Evolutionary conservation across 1,139 yeast genomes (phyloP).

Genomic region (Lizanozyma gosingica): DNA sequence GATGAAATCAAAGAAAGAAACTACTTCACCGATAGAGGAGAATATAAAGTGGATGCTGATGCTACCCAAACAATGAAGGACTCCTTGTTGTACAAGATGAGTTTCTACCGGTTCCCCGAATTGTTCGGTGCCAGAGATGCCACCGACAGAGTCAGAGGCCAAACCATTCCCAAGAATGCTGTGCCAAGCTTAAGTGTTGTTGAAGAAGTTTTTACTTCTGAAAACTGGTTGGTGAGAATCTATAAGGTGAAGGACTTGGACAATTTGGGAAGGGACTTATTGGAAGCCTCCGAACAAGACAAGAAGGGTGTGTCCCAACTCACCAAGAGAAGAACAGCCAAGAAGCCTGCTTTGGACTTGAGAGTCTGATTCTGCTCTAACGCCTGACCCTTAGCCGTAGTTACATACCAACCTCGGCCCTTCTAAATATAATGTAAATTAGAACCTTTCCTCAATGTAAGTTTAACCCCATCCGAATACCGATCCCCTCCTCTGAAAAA

Average conservation of each 20-base stretch:
- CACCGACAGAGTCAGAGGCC: slow-evolving; percentile 82
- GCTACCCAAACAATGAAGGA: slow-evolving; percentile 84
- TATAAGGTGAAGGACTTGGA: slow-evolving; percentile 90
- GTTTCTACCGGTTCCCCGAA: slow-evolving; percentile 79
- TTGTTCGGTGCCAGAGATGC: slow-evolving; percentile 62
- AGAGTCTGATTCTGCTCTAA: too few relatives aligned
- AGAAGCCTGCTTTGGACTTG: slow-evolving; percentile 23
- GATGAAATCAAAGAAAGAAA: slow-evolving; percentile 85
- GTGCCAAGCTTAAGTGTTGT: slow-evolving; percentile 62
- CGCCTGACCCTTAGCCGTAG: too few relatives aligned
- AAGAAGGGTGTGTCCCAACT: slow-evolving; percentile 10
- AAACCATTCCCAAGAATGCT: slow-evolving; percentile 50
- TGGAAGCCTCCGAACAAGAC: slow-evolving; percentile 22
- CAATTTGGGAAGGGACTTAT: slow-evolving; percentile 71
- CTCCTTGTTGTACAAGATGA: slow-evolving; percentile 91
- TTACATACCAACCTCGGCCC: too few relatives aligned
- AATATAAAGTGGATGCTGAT: slow-evolving; percentile 72
- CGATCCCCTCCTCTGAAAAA: background rate
- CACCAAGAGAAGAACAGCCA: slow-evolving; percentile 18
- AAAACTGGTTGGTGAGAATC: slow-evolving; percentile 94
- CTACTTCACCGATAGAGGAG: slow-evolving; percentile 79
- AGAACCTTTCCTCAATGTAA: background rate
- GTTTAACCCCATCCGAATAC: too few relatives aligned
- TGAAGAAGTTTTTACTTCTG: slow-evolving; percentile 93
- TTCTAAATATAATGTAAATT: background rate